Percentiles rank a stretch among this genome's conserved stretches.
phyloP scores from a whole-genome alignment of 1,284 basidiomycete genomes.

The Laetiporus sulphureus region DNA sequence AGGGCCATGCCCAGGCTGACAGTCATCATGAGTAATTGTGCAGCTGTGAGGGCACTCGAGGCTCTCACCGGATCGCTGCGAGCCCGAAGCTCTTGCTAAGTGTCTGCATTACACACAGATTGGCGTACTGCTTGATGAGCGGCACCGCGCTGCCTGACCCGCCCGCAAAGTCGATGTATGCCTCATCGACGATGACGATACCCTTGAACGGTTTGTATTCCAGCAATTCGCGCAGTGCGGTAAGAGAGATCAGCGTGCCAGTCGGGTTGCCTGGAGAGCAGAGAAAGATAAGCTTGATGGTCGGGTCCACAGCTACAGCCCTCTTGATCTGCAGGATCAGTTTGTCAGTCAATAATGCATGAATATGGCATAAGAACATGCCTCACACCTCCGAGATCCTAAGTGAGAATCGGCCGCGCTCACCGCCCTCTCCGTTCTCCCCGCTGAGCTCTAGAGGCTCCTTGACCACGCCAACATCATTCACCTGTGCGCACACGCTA shows the following conservation, averaged over 20 bases:
- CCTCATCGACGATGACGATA: conserved; percentile 93
- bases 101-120: conserved; percentile 92
- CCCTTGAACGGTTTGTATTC: conserved; percentile 84
- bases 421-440: conserved; percentile 56
- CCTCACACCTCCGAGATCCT: conserved; percentile 66
- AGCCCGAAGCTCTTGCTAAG: conserved; percentile 95
- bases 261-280: conserved; percentile 99
- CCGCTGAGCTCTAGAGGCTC: conserved; percentile 68
- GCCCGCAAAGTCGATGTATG: conserved; percentile 92
- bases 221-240: conserved; percentile 65
- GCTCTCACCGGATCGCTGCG: conserved; percentile 81
- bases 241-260: conserved; percentile 79
- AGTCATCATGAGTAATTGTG: background rate
- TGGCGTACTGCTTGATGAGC: conserved; percentile 79
- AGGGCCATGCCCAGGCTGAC: conserved; percentile 83
- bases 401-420: conserved; percentile 73
- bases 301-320: conserved; percentile 57
- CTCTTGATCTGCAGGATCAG: conserved; percentile 57
- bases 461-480: conserved; percentile 84
- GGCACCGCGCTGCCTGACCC: conserved; percentile 58
- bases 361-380: background rate
- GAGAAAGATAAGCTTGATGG: conserved; percentile 89
- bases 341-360: conserved; percentile 1
- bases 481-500: conserved; percentile 89
- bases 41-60: background rate